phyloP scores from a whole-genome alignment of 768 basidiomycete species.

The Psilocybe azurescens region DNA sequence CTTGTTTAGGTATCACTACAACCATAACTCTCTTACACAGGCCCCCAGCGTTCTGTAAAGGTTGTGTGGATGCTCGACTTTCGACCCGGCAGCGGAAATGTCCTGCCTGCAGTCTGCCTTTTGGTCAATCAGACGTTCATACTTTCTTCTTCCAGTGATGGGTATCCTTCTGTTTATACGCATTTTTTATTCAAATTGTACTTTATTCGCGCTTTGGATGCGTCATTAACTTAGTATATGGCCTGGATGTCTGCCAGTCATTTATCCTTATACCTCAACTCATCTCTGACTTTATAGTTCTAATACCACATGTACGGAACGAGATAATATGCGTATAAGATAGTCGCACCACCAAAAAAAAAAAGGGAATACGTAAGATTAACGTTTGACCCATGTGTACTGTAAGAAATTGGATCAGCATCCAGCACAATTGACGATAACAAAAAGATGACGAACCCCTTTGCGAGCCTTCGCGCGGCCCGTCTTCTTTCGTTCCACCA shows the following conservation, averaged over 20 bases:
- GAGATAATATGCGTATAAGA: slow-evolving; percentile 25
- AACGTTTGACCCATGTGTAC: slow-evolving; percentile 98
- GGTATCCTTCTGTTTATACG: slow-evolving; percentile 20
- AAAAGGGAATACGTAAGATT: slow-evolving; percentile 22
- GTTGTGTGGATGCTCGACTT: slow-evolving; percentile 87
- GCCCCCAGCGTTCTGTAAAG: slow-evolving; percentile 79
- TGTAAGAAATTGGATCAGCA: slow-evolving; percentile 35
- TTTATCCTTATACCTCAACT: slow-evolving; percentile 24
- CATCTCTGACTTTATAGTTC: slow-evolving; percentile 20
- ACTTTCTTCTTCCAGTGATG: slow-evolving; percentile 52
- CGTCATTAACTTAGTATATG: slow-evolving; percentile 17
- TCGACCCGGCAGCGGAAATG: slow-evolving; percentile 93
- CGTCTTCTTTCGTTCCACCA: slow-evolving; percentile 99
- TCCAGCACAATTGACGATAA: slow-evolving; percentile 7
- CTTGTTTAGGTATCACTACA: slow-evolving; percentile 3
- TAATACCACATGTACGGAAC: slow-evolving; percentile 22
- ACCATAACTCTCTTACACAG: neutral
- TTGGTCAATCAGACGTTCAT: slow-evolving; percentile 82
- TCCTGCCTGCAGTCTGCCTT: slow-evolving; percentile 83
- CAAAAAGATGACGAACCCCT: slow-evolving; percentile 59
- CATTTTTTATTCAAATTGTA: slow-evolving; percentile 22
- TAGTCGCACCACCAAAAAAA: slow-evolving; percentile 17
- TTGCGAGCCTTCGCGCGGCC: slow-evolving; percentile 92
- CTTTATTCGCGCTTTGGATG: slow-evolving; percentile 22
- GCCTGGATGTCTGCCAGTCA: slow-evolving; percentile 17